Evolutionary conservation across 1,139 yeast species (phyloP).

Genomic region (Taphrina populina): DNA sequence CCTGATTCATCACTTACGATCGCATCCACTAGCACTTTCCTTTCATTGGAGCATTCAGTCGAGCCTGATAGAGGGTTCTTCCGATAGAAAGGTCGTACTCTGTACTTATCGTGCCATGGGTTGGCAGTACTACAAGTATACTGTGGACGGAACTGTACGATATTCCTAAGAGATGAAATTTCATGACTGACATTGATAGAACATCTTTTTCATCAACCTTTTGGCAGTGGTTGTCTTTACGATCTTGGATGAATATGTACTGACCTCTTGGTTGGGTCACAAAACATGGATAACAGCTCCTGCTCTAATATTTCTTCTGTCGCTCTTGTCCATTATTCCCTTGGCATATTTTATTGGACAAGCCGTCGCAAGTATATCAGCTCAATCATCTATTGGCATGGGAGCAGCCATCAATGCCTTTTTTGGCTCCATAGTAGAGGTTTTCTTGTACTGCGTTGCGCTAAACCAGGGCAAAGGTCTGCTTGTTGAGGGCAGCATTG

Average conservation of each 20-base stretch:
- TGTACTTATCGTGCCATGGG: slow-evolving; percentile 95
- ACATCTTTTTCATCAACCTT: slow-evolving; percentile 84
- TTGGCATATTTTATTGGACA: slow-evolving; percentile 96
- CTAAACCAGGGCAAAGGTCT: slow-evolving; percentile 79
- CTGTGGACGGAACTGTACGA: slow-evolving; percentile 77
- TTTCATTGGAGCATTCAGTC: slow-evolving; percentile 50
- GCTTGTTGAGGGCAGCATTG: slow-evolving; percentile 94
- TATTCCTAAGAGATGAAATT: neutral
- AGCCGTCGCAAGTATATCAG: slow-evolving; percentile 97
- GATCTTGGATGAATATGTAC: slow-evolving; percentile 69
- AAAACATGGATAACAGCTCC: slow-evolving; percentile 59
- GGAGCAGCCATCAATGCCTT: slow-evolving; percentile 98
- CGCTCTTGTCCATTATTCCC: slow-evolving; percentile 84
- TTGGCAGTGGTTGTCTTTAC: slow-evolving; percentile 77
- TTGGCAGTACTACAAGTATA: slow-evolving; percentile 86
- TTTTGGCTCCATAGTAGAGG: slow-evolving; percentile 92
- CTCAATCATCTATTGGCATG: slow-evolving; percentile 98
- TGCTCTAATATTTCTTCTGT: slow-evolving; percentile 62
- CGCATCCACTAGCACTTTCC: slow-evolving; percentile 83
- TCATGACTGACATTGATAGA: slow-evolving; percentile 41
- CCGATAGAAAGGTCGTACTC: slow-evolving; percentile 51
- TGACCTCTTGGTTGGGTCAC: slow-evolving; percentile 56
- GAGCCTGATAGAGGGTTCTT: slow-evolving; percentile 41
- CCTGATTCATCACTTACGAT: slow-evolving; percentile 72
- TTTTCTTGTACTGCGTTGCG: slow-evolving; percentile 89